phyloP scores from a whole-genome alignment of 2,329 filamentous ascomycete species.

The Aspergillus calidoustus region DNA sequence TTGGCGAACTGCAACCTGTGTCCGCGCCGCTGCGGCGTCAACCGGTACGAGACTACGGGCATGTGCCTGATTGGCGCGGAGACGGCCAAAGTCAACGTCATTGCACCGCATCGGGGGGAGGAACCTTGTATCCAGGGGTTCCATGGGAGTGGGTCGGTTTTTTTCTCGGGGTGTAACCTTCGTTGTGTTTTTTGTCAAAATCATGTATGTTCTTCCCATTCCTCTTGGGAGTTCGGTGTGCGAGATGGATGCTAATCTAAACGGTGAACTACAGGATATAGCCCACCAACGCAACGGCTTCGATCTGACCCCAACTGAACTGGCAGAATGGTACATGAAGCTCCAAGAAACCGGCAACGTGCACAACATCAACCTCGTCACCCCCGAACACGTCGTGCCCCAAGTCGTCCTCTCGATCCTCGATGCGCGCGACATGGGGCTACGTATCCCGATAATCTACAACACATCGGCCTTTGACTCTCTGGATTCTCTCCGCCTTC shows the following conservation, averaged over 20 bases:
- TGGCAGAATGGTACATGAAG: slow-evolving; percentile 83
- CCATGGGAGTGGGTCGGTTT: slow-evolving; percentile 78
- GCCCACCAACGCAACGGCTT: slow-evolving; percentile 80
- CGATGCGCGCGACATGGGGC: slow-evolving; percentile 70
- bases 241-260: too few relatives aligned
- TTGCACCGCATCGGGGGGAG: slow-evolving; percentile 85
- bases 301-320: slow-evolving; percentile 75
- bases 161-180: slow-evolving; percentile 78
- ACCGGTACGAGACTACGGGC: slow-evolving; percentile 78
- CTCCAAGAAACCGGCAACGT: slow-evolving; percentile 77
- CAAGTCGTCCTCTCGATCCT: slow-evolving; percentile 80
- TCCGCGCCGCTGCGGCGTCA: slow-evolving; percentile 75
- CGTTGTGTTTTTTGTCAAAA: slow-evolving; percentile 80
- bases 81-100: slow-evolving; percentile 78
- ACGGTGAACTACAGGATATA: slow-evolving; percentile 60
- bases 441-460: slow-evolving; percentile 77
- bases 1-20: slow-evolving; percentile 81
- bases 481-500: slow-evolving; percentile 69
- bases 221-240: not conserved
- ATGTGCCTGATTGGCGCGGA: slow-evolving; percentile 76
- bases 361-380: slow-evolving; percentile 91
- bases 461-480: slow-evolving; percentile 85
- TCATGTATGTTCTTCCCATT: slow-evolving; percentile 47
- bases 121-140: slow-evolving; percentile 83
- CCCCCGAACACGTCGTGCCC: slow-evolving; percentile 83